Evolutionary conservation across 169 alveolate species (phyloP).

Genomic region (Plasmodium cynomolgi): DNA sequence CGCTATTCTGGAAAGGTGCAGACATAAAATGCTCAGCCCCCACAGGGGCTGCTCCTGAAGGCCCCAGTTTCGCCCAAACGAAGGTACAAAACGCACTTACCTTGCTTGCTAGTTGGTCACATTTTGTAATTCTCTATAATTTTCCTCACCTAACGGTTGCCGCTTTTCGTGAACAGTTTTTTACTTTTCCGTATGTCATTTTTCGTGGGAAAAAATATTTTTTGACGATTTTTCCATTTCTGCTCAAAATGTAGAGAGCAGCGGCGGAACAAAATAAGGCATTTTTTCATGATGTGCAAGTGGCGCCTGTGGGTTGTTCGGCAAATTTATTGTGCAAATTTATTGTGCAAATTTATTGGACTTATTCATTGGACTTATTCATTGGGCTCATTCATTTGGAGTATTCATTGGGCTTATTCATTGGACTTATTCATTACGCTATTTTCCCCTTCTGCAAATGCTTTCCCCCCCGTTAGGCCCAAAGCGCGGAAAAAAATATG

Average conservation of each 20-base stretch:
- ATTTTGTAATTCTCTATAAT: neutral
- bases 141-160: neutral
- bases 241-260: neutral
- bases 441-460: neutral
- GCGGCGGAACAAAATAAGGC: neutral
- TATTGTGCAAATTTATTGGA: too few species aligned
- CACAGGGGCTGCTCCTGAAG: neutral
- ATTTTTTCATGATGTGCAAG: neutral
- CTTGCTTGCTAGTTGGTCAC: neutral
- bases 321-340: neutral
- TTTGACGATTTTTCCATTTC: neutral
- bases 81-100: neutral
- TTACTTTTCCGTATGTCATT: neutral
- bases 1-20: neutral
- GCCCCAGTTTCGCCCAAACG: constrained; percentile 21
- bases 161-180: neutral
- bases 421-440: neutral
- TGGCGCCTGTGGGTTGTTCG: neutral
- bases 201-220: neutral
- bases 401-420: too few species aligned
- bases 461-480: neutral
- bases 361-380: neutral
- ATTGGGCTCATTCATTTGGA: too few species aligned
- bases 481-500: constrained; percentile 15
- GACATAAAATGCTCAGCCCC: constrained; percentile 5